phyloP scores from a whole-genome alignment of 1,139 yeast genomes.

The Geotrichum phurueaensis region DNA sequence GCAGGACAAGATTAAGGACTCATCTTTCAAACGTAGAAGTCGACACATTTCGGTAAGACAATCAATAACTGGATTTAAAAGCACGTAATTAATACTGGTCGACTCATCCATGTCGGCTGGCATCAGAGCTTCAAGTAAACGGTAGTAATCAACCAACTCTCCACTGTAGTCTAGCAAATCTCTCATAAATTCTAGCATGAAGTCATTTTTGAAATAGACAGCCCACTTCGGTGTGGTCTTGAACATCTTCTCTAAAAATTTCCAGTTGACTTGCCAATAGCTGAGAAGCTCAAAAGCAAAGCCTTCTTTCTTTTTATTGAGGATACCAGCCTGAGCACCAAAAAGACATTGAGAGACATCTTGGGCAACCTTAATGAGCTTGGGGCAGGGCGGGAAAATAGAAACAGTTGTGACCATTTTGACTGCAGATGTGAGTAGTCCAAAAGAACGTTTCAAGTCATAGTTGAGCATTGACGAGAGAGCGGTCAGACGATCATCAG shows the following conservation, averaged over 20 bases:
- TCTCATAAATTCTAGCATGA: constrained; percentile 73
- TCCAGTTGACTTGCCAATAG: constrained; percentile 71
- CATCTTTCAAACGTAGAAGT: constrained; percentile 79
- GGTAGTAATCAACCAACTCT: constrained; percentile 56
- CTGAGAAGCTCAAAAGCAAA: constrained; percentile 31
- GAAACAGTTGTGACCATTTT: constrained; percentile 41
- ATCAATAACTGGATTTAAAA: constrained; percentile 28
- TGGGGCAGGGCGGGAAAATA: constrained; percentile 69
- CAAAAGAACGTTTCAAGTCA: constrained; percentile 42
- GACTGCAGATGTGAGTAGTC: constrained; percentile 46
- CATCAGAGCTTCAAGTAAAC: constrained; percentile 45
- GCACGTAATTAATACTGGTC: constrained; percentile 23
- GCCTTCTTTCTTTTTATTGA: constrained; percentile 31
- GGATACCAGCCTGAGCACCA: constrained; percentile 60
- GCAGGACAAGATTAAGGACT: constrained; percentile 66
- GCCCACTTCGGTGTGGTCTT: constrained; percentile 73
- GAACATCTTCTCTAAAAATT: constrained; percentile 62
- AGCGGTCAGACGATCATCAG: constrained; percentile 61
- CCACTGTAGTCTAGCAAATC: constrained; percentile 80
- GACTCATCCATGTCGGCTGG: constrained; percentile 25
- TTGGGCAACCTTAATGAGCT: constrained; percentile 66
- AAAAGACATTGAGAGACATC: constrained; percentile 61
- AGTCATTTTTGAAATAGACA: constrained; percentile 46
- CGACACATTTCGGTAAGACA: constrained; percentile 47
- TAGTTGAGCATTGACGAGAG: constrained; percentile 48